Evolutionary conservation across 2,329 filamentous ascomycete species (phyloP).

Genomic region (Leptographium procerum): DNA sequence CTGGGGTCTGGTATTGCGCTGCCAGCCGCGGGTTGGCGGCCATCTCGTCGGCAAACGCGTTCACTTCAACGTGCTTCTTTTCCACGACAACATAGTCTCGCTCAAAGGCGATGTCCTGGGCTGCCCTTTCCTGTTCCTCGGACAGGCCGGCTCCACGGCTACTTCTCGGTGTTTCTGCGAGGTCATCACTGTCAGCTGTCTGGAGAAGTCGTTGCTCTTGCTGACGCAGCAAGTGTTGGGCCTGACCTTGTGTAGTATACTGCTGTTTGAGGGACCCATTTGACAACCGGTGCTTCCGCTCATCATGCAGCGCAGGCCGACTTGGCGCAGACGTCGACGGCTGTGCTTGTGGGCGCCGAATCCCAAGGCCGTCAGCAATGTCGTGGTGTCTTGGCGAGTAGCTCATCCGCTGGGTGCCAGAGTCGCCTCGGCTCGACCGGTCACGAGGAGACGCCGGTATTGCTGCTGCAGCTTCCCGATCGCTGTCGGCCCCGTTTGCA

Average conservation of each 20-base stretch:
- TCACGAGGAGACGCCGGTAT: slow-evolving; percentile 7
- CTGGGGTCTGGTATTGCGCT: slow-evolving; percentile 21
- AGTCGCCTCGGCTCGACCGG: neutral
- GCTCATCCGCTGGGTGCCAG: slow-evolving; percentile 18
- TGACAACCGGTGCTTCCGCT: slow-evolving; percentile 27
- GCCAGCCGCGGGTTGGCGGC: slow-evolving; percentile 66
- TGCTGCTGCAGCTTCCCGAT: slow-evolving; percentile 20
- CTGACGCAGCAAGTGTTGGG: neutral
- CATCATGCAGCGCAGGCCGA: slow-evolving; percentile 25
- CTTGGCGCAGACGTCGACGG: slow-evolving; percentile 38
- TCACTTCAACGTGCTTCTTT: slow-evolving; percentile 90
- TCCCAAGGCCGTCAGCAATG: slow-evolving; percentile 36
- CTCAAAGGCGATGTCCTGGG: slow-evolving; percentile 81
- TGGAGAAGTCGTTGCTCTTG: no score
- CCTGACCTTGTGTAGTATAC: slow-evolving; percentile 4
- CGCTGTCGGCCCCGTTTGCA: slow-evolving; percentile 20
- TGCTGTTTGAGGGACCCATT: slow-evolving; percentile 26
- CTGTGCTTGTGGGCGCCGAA: slow-evolving; percentile 33
- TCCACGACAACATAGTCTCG: slow-evolving; percentile 94
- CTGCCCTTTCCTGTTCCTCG: slow-evolving; percentile 56
- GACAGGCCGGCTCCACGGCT: neutral
- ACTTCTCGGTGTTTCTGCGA: neutral
- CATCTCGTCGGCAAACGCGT: slow-evolving; percentile 91
- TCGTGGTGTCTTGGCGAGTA: slow-evolving; percentile 36
- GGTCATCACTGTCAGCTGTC: neutral